Evolutionary conservation across 305 asterid species (phyloP), one percentile per base, ranked within the genome.

Genomic region (Withania somnifera): DNA sequence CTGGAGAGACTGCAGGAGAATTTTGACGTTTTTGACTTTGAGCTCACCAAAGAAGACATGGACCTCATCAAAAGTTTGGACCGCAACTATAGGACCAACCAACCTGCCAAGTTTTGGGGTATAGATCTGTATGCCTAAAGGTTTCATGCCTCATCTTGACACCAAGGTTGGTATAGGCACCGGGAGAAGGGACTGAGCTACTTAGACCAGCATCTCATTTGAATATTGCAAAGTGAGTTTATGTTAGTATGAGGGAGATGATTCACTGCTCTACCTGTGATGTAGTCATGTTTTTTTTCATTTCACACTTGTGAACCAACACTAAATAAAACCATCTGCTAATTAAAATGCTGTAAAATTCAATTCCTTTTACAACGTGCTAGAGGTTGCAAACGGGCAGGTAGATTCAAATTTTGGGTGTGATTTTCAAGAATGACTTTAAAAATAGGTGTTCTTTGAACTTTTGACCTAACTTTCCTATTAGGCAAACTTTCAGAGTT

Each of bases 71-170:
- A 85, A 84, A 80, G 79, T 17, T 14, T 92, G 80, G 92, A 92
- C 79, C 89, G 88, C 5, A 81, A 84, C 7, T 54, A 84, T 19
- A 86, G 97, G 56, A 91, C 90, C 50, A 86, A 88, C 83, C 91
- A 84, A 82, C 94, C 94, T 26, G 87, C 91, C 84, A 88, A 86
- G 80, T 88, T 89, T 58, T 90, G 92, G 94, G 91, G 90, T 42
- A 83, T 90, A 17, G 90, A 90, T 84, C 81, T 90, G 67, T 89
- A 83, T 66, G 92, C 91, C 0, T 90, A 82, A 86, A 61, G 50
- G 61, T 32, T 50, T 15, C 60, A 0, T 47, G 9, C 22, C 22
- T 13, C 2, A 22, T 13, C 40, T 68, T 68, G 54, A 38, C 53
- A 8, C 77, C 32, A 34, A 40, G 34, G 24, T 15, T 64, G 47